Evolutionary conservation across 2,329 filamentous ascomycete species (phyloP), one percentile per base, ranked within the genome.

Genomic region (Metarhizium anisopliae): DNA sequence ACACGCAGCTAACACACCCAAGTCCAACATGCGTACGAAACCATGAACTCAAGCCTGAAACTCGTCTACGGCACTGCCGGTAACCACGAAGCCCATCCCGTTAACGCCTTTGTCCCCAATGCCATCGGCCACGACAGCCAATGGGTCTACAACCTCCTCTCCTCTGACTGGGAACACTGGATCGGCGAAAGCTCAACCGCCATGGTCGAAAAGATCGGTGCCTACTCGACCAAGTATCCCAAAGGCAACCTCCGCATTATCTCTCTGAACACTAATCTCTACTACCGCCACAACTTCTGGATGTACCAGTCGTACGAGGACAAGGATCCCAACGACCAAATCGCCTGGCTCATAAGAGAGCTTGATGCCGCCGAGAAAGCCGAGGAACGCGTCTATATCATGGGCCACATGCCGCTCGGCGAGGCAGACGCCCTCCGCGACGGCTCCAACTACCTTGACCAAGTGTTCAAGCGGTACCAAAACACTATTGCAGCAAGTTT

Each of bases 241-340:
- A 60, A 63, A 29, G 71, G 70, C 13, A 78, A 79, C 57, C 68
- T 84, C 29, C 74, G 79, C n/a, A 68, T 84, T 61, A 82, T 84
- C 63, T 81, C 79, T 4, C 69, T 83, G 60, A 83, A 80, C 68
- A 82, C 78, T 29, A 81, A 83, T 62, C 64, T 83, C 56, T 82
- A 77, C 67, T 83, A 84, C 66, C 74, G 71, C 18, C 67, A 75
- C 56, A 84, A 84, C 67, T 80, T 77, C 63, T 81, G 76, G 70
- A 63, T 79, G 40, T 83, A 81, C 61, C 70, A 76, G 58, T 70
- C 76, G 38, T 55, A 53, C 38, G 51, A 70, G 72, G 2, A 77
- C 77, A 70, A 65, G 18, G 80, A 83, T 61, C 79, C 79, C 2
- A 73, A 73, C 62, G 70, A 71, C 13, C 76, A 82, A 63, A 69